Conservation (phyloP, 176 grass and related monocot species). For the Rhynchospora tenuis region DNA sequence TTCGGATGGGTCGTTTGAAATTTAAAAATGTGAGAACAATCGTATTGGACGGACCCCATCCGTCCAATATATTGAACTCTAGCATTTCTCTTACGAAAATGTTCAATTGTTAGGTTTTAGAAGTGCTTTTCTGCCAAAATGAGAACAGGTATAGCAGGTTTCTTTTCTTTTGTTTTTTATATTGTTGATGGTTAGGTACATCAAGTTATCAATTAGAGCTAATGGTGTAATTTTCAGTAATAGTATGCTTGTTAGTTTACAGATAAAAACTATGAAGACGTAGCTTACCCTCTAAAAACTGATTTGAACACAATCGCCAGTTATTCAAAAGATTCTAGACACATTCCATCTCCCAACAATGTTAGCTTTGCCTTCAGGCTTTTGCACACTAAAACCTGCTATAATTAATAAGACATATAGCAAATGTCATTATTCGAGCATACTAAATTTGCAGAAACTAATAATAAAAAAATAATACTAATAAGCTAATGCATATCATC, state of each 20-base stretch:
- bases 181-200: not conserved
- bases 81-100: too few relatives aligned
- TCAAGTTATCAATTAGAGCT: not conserved
- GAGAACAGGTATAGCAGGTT: not conserved
- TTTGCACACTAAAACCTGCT: not conserved
- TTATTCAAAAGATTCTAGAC: not conserved
- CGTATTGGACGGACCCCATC: too few relatives aligned
- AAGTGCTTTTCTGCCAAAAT: not conserved
- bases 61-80: too few relatives aligned
- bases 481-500: not conserved
- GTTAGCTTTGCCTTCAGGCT: not conserved
- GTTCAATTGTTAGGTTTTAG: not conserved
- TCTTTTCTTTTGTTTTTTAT: too few relatives aligned
- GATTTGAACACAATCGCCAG: not conserved
- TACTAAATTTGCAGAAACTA: not conserved
- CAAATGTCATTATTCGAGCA: not conserved
- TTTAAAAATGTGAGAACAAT: too few relatives aligned
- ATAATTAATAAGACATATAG: not conserved
- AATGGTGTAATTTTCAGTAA: not conserved
- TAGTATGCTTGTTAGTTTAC: not conserved
- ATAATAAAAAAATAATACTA: not conserved
- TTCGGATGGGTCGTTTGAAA: too few relatives aligned
- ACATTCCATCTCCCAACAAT: not conserved
- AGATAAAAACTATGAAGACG: not conserved
- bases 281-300: not conserved